A percentile compares a stretch with the other conserved stretches of the same genome.
Conservation (phyloP, 306 rosid species). For the Malus sylvestris region DNA sequence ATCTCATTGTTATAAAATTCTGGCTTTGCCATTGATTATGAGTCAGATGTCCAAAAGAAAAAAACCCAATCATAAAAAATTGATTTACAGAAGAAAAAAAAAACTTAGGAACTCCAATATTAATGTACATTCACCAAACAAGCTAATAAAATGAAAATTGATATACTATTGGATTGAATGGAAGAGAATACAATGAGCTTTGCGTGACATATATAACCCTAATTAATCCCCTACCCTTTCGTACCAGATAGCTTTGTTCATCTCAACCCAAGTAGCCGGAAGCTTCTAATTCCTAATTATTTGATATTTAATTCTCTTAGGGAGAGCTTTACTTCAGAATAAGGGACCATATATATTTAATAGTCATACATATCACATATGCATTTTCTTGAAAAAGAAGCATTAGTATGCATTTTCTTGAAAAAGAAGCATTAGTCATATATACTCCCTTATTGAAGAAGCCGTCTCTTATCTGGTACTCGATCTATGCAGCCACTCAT, state of each 20-base stretch:
- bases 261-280: background rate
- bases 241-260: background rate
- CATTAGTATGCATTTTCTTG: background rate
- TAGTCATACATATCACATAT: background rate
- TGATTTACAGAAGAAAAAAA: no score
- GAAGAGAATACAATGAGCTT: no score
- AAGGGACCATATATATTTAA: background rate
- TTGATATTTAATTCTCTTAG: background rate
- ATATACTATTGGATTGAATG: no score
- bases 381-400: background rate
- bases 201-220: no score
- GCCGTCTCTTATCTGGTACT: background rate
- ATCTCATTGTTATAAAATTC: no score
- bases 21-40: background rate
- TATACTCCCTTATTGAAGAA: background rate
- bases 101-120: no score
- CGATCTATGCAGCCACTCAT: background rate
- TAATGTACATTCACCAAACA: no score
- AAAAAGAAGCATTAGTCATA: background rate
- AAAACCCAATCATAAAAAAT: background rate
- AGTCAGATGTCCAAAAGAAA: background rate
- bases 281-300: background rate
- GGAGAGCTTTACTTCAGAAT: background rate
- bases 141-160: no score
- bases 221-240: no score